Evolutionary conservation across 1,284 basidiomycete genomes (phyloP), one percentile per base, ranked within the genome.

Genomic region (Puccinia triticina): DNA sequence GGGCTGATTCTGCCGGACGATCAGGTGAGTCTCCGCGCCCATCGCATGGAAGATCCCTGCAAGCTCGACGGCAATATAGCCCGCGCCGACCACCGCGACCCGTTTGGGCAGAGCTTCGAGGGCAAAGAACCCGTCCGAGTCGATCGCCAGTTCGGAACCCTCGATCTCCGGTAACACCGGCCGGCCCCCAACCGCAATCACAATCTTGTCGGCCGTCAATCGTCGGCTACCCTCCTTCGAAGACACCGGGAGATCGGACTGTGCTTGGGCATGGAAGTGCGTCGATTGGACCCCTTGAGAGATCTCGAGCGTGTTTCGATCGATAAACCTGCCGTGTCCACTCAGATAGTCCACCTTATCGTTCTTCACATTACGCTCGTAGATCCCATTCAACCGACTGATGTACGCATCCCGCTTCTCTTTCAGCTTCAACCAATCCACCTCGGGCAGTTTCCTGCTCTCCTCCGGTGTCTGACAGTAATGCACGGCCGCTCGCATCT

Each of bases 101-200:
- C 95, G 91, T 88, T 93, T 94, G 18, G 96, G 96, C 88, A 97
- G 94, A 83, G 93, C 90, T 85, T 91, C 91, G 69, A 99, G 91
- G 64, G 92, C 94, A 86, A 99, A 99, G 90, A 99, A 99, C 14
- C 95, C 95, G 87, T 99, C 97, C 29, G 94, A 97, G 88, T 92
- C 89, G 85, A 95, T 96, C 61, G 95, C 97, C 82, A 95, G 91
- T 50, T 91, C 91, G 12, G 95, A 94, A 46, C 96, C 97, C 21
- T 95, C 94, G 82, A 99, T 92, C 48, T 98, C 94, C 1, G 96
- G 96, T 73, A 93, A 88, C 48, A 91, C 92, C 0, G 96, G 96
- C 37, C 90, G 89, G 0, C 97, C 96, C 34, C 96, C 96, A 23
- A 93, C 93, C 59, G 95, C 93, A 84, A 99, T 89, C 85, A 91